Evolutionary conservation across 116 monocot genomes (phyloP).

Genomic region (Cymodocea nodosa): DNA sequence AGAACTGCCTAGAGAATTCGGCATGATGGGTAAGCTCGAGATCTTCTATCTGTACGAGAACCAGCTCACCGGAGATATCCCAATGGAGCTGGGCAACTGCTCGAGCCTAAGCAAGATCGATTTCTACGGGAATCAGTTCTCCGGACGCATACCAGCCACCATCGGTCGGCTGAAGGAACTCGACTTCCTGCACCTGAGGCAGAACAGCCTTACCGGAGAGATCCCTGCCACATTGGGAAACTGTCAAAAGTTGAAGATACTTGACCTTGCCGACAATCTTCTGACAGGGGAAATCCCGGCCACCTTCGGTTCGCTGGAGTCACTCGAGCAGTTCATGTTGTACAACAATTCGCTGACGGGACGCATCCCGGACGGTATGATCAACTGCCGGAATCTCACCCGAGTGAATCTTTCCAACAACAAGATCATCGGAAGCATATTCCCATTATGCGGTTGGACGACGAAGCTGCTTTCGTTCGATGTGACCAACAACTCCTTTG

Average conservation of each 20-base stretch:
- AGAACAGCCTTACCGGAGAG: slow-evolving; percentile 58
- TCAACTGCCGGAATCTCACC: slow-evolving; percentile 62
- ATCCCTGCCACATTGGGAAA: slow-evolving; percentile 56
- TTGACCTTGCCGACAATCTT: slow-evolving; percentile 80
- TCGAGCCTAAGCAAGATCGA: slow-evolving; percentile 57
- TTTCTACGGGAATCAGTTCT: slow-evolving; percentile 72
- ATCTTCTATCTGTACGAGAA: slow-evolving; percentile 81
- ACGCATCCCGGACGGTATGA: slow-evolving; percentile 48
- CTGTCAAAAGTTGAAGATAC: slow-evolving; percentile 36
- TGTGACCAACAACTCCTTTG: slow-evolving; percentile 70
- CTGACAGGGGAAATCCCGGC: slow-evolving; percentile 48
- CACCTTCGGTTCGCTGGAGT: slow-evolving; percentile 38
- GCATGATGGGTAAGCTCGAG: slow-evolving; percentile 38
- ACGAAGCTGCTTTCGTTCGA: slow-evolving; percentile 62
- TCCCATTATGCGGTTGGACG: slow-evolving; percentile 48
- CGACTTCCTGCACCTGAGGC: slow-evolving; percentile 58
- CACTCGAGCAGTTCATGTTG: slow-evolving; percentile 80
- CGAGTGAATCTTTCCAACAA: slow-evolving; percentile 88
- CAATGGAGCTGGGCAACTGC: slow-evolving; percentile 52
- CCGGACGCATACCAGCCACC: slow-evolving; percentile 44
- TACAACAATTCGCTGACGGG: slow-evolving; percentile 87
- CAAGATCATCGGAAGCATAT: slow-evolving; percentile 54
- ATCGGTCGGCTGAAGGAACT: slow-evolving; percentile 46
- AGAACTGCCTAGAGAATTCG: slow-evolving; percentile 36
- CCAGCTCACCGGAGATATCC: slow-evolving; percentile 59